Base-by-base conservation (phyloP, 2,329 filamentous ascomycete genomes). In the Lachnellula occidentalis region DNA sequence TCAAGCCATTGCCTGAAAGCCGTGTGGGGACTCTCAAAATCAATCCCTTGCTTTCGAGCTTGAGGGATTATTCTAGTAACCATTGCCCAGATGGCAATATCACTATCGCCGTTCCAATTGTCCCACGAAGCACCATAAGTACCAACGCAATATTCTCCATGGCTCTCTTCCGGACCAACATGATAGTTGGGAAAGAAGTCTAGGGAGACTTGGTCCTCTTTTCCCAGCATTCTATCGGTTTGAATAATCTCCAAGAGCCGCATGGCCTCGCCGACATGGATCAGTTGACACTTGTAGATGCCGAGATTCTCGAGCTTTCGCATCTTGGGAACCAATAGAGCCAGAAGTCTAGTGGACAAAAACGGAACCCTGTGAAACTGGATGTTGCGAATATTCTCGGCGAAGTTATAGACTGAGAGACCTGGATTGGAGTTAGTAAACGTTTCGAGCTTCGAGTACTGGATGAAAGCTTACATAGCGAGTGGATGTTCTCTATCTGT, bases 121-220 rank as follows among this genome's bases (percentile, higher is more conserved):
- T 68, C 62, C 66, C 66, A 68, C 4, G 60, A 60, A 4, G 58
- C 61, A 12, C 64, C 65, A 53, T 64, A 67, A 2, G 51, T 41
- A 1, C 61, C 61, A 14, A 46, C 41, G 3, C 19, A 34, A 21
- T 48, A 59, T 5, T 45, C 49, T 4, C 45, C 50, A 6, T 48
- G 22, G 6, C 22, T 22, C 5, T 51, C 24, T 5, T 45, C 34
- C 2, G 63, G 59, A 2, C 65, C 64, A 4, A 51, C 12, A 41
- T 67, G 64, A 39, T 58, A 66, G 37, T 58, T 62, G 2, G 66
- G 65, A 46, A 54, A 67, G 48, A 62, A 68, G 48, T 68, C 66
- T 2, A 66, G 47, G 11, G 48, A 45, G 7, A 67, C 56, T 41
- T 62, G 59, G 24, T 59, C 45, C 22, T 64, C 59, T 8, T 58